Percentiles rank a stretch among this genome's conserved stretches.
These are phyloP conservation scores for Aspergillus caelatus DNA, from an alignment of 2,329 filamentous ascomycete species.

Conservation along the genomic window DNA sequence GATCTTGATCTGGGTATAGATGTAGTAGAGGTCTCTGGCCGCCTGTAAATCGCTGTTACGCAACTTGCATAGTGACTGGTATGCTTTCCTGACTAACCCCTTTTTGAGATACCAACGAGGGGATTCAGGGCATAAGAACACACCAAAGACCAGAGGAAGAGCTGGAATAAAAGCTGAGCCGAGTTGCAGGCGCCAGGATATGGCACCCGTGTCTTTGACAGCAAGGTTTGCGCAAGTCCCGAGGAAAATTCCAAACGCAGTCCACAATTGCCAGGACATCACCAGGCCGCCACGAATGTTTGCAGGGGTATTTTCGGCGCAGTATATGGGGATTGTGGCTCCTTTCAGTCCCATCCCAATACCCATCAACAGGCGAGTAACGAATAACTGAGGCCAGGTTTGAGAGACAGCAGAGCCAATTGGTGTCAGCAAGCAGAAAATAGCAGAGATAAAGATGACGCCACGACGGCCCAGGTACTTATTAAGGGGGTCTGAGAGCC, in stretches of 20 bases:
- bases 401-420: slow-evolving; percentile 67
- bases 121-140: slow-evolving; percentile 67
- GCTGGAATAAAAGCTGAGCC: slow-evolving; percentile 68
- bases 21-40: slow-evolving; percentile 65
- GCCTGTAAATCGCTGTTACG: slow-evolving; percentile 63
- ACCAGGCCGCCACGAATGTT: slow-evolving; percentile 59
- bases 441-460: slow-evolving; percentile 64
- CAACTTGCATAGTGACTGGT: slow-evolving; percentile 59
- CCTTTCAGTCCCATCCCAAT: slow-evolving; percentile 65
- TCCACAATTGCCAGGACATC: slow-evolving; percentile 59
- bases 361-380: slow-evolving; percentile 60
- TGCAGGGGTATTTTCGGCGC: slow-evolving; percentile 59
- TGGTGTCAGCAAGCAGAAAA: slow-evolving; percentile 68
- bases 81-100: slow-evolving; percentile 63
- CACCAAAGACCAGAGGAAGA: slow-evolving; percentile 59
- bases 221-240: slow-evolving; percentile 68
- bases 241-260: slow-evolving; percentile 67
- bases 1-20: slow-evolving; percentile 55
- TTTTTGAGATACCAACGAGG: slow-evolving; percentile 72
- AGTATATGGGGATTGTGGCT: slow-evolving; percentile 59
- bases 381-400: slow-evolving; percentile 61
- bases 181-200: slow-evolving; percentile 66
- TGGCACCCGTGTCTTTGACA: slow-evolving; percentile 60
- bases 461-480: slow-evolving; percentile 62
- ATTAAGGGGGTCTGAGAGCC: slow-evolving; percentile 69